Evolutionary conservation across 495 filamentous ascomycete species (phyloP).

Genomic region (Talaromyces adpressus): DNA sequence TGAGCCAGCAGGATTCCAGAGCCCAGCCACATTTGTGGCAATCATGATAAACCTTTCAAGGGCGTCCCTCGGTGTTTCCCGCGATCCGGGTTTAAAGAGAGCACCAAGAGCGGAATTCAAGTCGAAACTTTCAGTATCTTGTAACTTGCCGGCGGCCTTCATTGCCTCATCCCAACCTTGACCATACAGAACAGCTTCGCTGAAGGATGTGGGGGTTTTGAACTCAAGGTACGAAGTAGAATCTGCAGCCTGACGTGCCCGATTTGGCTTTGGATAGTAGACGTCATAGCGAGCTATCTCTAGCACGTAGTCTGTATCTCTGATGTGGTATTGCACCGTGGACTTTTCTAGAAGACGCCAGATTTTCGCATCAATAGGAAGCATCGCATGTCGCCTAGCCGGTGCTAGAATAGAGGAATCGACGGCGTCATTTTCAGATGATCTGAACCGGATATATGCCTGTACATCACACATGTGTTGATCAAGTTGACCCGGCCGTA

Average conservation of each 20-base stretch:
- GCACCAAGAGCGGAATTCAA: conserved; percentile 34
- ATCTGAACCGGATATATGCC: conserved; percentile 17
- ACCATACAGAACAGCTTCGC: conserved; percentile 44
- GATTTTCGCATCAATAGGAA: conserved; percentile 17
- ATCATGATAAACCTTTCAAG: conserved; percentile 28
- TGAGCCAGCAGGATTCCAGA: conserved; percentile 17
- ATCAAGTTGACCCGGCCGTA: conserved; percentile 16
- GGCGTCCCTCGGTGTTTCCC: conserved; percentile 10
- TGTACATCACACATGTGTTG: conserved; percentile 19
- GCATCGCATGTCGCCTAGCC: conserved; percentile 19
- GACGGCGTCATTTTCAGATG: conserved; percentile 4
- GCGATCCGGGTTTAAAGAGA: conserved; percentile 34
- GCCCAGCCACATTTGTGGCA: conserved; percentile 21
- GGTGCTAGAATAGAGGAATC: conserved; percentile 13
- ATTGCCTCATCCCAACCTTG: conserved; percentile 43
- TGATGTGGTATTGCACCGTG: conserved; percentile 39
- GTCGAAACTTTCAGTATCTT: conserved; percentile 17
- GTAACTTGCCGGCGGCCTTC: conserved; percentile 22
- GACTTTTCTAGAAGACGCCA: conserved; percentile 41
- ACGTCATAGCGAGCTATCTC: conserved; percentile 50
- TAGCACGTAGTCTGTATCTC: conserved; percentile 42
- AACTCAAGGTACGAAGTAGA: conserved; percentile 7
- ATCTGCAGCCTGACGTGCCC: neutral
- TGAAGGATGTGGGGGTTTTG: conserved; percentile 19
- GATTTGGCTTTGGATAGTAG: conserved; percentile 22